Evolutionary conservation across 108 stramenopile species (phyloP), one percentile per base, ranked within the genome.

Genomic region (Nitzschia sp.): DNA sequence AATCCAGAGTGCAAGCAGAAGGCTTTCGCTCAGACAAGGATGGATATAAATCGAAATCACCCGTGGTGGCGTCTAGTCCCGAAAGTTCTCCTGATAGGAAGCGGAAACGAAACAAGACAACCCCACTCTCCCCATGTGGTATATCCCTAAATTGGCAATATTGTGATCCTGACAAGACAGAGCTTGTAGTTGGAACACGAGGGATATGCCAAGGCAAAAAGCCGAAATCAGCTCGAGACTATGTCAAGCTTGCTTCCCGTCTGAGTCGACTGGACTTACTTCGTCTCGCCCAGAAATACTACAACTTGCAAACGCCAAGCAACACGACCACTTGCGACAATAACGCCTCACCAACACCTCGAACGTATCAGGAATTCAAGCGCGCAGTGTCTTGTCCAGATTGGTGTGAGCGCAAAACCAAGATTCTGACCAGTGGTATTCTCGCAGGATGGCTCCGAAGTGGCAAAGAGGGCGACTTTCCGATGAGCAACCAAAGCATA

Each of bases 131-230:
- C 17, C 72, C 82, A 30, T 81, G 82, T 52, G 65, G 57, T 11
- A 70, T 86, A 33, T 80, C 77, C 53, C 53, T 86, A 45, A 81
- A 76, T 35, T 76, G 75, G 75, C 67, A 72, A 82, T 76, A 80
- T 44, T 69, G 60, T n/a, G 29, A 55, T 48, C 45, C 59, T n/a
- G 53, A 57, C 15, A 46, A 31, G 17, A 47, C 73, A 0, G 94
- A 96, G 68, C 30, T 93, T 2, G 67, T 83, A n/a, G 79, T 96
- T 13, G 94, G 94, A 26, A 85, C 84, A 1, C 84, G 86, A 17
- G 94, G 94, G 3, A 75, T 88, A 17, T 72, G 75, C 46, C 88
- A 91, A 45, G 90, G 88, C 6, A 93, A 91, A 61, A 92, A 89
- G 59, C 84, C 89, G 2, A 88, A 88, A 68, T 45, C 62, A 3